Conservation (phyloP, 2,329 filamentous ascomycete genomes). For the Cytospora chrysosperma region DNA sequence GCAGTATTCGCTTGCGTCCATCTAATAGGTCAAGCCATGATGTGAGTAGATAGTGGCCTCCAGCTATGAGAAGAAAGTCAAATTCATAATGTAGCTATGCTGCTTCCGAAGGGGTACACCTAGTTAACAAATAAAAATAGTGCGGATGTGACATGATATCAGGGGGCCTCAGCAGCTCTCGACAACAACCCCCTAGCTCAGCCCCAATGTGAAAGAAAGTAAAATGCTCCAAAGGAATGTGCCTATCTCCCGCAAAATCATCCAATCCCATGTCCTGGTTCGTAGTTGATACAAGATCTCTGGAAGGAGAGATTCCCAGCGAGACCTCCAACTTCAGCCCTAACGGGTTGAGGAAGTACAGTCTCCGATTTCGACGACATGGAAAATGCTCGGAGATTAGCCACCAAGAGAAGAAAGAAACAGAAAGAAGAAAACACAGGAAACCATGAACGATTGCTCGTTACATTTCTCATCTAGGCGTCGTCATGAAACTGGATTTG, state of each 20-base stretch:
- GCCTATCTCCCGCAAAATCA: neutral
- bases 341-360: neutral
- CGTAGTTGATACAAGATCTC: neutral
- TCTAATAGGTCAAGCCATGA: neutral
- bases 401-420: neutral
- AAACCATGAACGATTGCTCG: slow-evolving; percentile 24
- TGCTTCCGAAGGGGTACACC: neutral
- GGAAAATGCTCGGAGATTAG: neutral
- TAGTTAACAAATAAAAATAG: neutral
- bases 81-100: slow-evolving; percentile 1
- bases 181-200: neutral
- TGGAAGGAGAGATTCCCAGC: neutral
- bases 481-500: neutral
- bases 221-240: neutral
- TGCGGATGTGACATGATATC: neutral
- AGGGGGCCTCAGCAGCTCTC: neutral
- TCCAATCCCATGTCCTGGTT: neutral
- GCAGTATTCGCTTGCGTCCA: neutral
- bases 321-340: neutral
- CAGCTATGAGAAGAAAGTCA: neutral
- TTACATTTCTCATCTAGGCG: slow-evolving; percentile 14
- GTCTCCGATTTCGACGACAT: neutral
- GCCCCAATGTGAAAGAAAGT: neutral
- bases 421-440: neutral
- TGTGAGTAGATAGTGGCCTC: neutral